Conservation (phyloP, 345 rosid species). For the Moringa oleifera region DNA sequence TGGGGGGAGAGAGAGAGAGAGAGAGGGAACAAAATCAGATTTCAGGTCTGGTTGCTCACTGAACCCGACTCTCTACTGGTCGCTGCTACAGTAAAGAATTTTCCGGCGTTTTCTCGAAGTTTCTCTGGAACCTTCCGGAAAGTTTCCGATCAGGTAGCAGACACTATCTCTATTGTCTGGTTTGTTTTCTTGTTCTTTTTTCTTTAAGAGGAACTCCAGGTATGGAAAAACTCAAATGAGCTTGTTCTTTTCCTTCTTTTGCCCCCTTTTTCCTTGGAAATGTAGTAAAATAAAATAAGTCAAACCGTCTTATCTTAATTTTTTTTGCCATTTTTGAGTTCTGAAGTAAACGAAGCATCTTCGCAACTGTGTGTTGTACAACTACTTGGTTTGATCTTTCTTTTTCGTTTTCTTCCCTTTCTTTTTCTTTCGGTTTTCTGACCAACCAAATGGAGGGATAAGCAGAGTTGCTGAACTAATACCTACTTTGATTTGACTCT, state of each 20-base stretch:
- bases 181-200: conserved; percentile 12
- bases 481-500: neutral
- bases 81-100: conserved; percentile 1
- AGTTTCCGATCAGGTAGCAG: conserved; percentile 30
- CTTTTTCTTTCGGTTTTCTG: neutral
- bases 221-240: conserved; percentile 1
- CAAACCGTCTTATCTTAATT: neutral
- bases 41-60: neutral
- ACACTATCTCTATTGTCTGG: neutral
- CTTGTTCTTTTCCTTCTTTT: conserved; percentile 10
- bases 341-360: neutral
- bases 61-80: conserved; percentile 3
- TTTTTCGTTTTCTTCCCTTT: neutral
- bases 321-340: neutral
- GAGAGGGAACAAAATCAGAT: neutral
- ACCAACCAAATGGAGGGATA: neutral
- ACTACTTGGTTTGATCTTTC: neutral
- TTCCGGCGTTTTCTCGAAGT: conserved; percentile 20
- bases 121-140: conserved; percentile 39
- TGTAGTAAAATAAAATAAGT: neutral
- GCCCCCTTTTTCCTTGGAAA: too few species aligned
- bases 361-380: neutral
- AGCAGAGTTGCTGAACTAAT: neutral
- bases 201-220: neutral
- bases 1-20: neutral